phyloP scores from a whole-genome alignment of 192 early-diverging fungal species.

The Mortierella alpina region DNA sequence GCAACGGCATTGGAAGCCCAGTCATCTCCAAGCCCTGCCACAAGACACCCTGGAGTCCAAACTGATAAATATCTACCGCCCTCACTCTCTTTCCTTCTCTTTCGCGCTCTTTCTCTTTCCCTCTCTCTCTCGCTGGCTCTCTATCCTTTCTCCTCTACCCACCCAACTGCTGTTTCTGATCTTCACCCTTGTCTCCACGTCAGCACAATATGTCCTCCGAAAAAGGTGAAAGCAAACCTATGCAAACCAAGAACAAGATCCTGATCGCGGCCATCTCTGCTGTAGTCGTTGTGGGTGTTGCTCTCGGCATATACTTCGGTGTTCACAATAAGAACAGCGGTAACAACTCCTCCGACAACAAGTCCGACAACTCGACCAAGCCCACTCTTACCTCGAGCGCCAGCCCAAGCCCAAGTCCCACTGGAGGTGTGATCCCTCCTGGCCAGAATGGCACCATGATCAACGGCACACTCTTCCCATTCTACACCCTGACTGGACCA shows the following conservation, averaged over 20 bases:
- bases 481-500: slow-evolving; percentile 30
- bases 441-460: slow-evolving; percentile 47
- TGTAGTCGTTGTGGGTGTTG: slow-evolving; percentile 32
- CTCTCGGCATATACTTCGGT: slow-evolving; percentile 46
- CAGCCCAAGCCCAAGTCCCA: background rate
- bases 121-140: background rate
- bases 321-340: slow-evolving; percentile 33
- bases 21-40: too few species aligned
- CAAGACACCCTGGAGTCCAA: too few species aligned
- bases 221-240: slow-evolving; percentile 40
- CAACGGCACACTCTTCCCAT: slow-evolving; percentile 45
- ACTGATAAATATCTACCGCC: background rate
- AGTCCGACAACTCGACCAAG: slow-evolving; percentile 1
- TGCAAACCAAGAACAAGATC: slow-evolving; percentile 57
- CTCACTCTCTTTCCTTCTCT: background rate
- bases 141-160: background rate
- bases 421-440: background rate
- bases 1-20: too few species aligned
- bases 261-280: slow-evolving; percentile 40
- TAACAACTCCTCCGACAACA: slow-evolving; percentile 2
- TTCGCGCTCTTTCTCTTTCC: background rate
- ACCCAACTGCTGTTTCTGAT: background rate
- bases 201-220: slow-evolving; percentile 13
- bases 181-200: background rate
- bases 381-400: background rate